These are phyloP conservation scores for Chamaenerion angustifolium DNA, from an alignment of 345 rosid genomes.

Conservation along the genomic window DNA sequence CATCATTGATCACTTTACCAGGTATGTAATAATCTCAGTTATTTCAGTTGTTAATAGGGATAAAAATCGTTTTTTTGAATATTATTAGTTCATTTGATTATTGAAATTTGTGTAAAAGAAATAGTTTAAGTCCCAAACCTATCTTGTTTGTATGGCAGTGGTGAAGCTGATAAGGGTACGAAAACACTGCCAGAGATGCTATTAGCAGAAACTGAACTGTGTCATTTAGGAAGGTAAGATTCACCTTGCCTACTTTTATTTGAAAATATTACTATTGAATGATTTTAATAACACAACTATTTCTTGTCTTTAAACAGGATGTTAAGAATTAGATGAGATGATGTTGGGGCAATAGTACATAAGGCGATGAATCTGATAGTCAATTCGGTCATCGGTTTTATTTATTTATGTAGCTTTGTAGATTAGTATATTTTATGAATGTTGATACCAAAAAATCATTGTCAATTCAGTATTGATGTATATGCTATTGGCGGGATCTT, in stretches of 20 bases:
- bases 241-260: not conserved
- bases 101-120: too few species aligned
- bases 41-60: too few species aligned
- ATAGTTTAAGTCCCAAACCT: too few species aligned
- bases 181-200: slow-evolving; percentile 59
- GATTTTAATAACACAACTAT: not conserved
- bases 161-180: slow-evolving; percentile 27
- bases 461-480: not conserved
- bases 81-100: too few species aligned
- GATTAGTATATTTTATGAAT: not conserved
- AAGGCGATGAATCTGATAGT: not conserved
- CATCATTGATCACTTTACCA: slow-evolving; percentile 35
- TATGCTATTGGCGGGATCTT: too few species aligned
- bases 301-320: not conserved
- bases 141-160: slow-evolving; percentile 11
- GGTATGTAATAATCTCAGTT: too few species aligned
- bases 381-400: not conserved
- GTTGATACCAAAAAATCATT: not conserved
- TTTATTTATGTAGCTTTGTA: not conserved
- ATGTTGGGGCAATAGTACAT: not conserved
- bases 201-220: slow-evolving; percentile 74
- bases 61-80: too few species aligned
- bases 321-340: not conserved
- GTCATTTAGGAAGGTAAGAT: slow-evolving; percentile 68
- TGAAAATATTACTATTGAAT: not conserved